Evolutionary conservation across 2,329 filamentous ascomycete species (phyloP), one percentile per base, ranked within the genome.

Genomic region (Microdochium nivale): DNA sequence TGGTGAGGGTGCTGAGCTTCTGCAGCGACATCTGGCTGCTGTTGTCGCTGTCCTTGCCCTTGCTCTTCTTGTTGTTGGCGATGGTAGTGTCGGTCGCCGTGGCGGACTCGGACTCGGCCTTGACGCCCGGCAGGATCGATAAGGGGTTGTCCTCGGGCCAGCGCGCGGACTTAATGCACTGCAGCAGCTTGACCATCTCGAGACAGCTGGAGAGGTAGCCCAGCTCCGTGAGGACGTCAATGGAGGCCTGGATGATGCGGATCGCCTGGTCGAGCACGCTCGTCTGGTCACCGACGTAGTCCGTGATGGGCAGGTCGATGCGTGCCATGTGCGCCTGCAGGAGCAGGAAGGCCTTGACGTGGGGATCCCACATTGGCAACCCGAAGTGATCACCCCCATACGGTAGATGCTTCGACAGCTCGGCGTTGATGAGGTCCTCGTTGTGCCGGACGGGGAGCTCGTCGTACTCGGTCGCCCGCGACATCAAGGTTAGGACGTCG

Each of bases 391-490:
- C 70, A 4, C 75, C 79, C 0, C 77, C 70, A 54, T 80, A 77
- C 0, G 90, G 88, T 1, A 99, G 74, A 55, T 90, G 90, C 53
- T 84, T 81, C 7, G 90, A 90, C 3, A 99, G 77, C 59, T 96
- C 90, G 3, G 82, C 88, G 65, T 99, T 99, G 75, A 99, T 90
- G 46, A 99, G 81, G 64, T 99, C 95, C 71, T 99, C 94, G 64
- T 99, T 99, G 72, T 99, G 94, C 5, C 94, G 89, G 24, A 99
- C 94, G 0, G 94, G 94, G 0, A 99, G 83, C 70, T 99, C 95
- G 65, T 99, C 91, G 69, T 97, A 99, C 73, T 99, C 94, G 2
- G 87, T 90, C 1, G 95, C 94, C 50, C 84, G 83, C 55, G 86
- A 92, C 84, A 99, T 94, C 92, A 91, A 97, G 3, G 85, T 83